Base-by-base conservation (phyloP, 2,329 filamentous ascomycete genomes). In the Exophiala oligosperma region DNA sequence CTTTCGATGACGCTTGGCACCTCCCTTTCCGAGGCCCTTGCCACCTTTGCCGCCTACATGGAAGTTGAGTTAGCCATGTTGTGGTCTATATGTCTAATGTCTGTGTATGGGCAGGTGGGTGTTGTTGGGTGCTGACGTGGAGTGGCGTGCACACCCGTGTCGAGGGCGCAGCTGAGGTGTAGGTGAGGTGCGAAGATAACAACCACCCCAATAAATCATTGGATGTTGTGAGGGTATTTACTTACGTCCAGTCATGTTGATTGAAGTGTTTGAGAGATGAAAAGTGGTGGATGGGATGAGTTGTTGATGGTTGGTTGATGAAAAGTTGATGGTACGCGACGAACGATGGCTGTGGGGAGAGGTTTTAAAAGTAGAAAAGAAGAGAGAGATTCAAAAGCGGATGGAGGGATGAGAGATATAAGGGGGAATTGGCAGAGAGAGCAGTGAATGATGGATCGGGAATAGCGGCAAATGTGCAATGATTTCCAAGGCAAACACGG, bases 201-300 rank as follows among this genome's bases (percentile, higher is more conserved):
- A 17, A 60, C 48, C 51, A 58, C 35, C 29, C 63, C 29, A 49
- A 59, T 49, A 54, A 40, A 46, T 48, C 28, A 49, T 26, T 12
- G 53, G 24, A 21, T 17, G 8, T 7, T 17, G 8, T n/a, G 12
- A 48, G 24, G 49, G 44, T 35, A 53, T 50, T 17, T 60, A 82
- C 80, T 81, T 75, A 83, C 81, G 81, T 77, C 81, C 81, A 82
- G 81, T 80, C 81, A 83, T 83, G 68, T 73, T 82, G 77, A 77
- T 69, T 67, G 69, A 72, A 66, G 66, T 54, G 54, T 56, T 63
- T 64, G 68, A 65, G 65, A 57, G 62, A 64, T 71, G 50, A 68
- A 61, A 60, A 54, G 61, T 56, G 52, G 57, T 37, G 46, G 28
- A 68, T 65, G 63, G 66, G 70, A 54, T 51, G 62, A 61, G 58